Base-by-base conservation (phyloP, 2,329 filamentous ascomycete genomes). In the Metarhizium brunneum region DNA sequence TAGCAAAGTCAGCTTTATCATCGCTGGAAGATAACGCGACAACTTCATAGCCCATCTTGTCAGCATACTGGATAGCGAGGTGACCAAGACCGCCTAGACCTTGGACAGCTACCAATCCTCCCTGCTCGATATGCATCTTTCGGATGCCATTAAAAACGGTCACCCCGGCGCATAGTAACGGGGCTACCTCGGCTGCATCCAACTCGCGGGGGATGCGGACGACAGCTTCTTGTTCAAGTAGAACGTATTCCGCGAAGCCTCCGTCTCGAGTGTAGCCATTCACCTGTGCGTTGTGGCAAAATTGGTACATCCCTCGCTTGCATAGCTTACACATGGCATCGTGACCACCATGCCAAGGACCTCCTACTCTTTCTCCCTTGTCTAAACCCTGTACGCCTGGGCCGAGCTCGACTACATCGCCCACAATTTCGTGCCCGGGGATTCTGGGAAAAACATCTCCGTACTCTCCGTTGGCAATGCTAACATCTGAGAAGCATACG, bases 41-140 rank as follows among this genome's bases (percentile, higher is more conserved):
- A 11, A 87, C 82, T 40, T 80, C 75, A 68, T 77, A 84, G 29
- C 85, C 85, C 80, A 87, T 84, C 73, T 85, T 85, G 43, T 77
- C 72, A 0, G 84, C 84, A 54, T 56, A 62, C 54, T 62, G 60
- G 29, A 62, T 61, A 2, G 57, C 59, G n/a, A 62, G 51, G 54
- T 62, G 60, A 1, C 60, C 60, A 1, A 62, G 53, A 1, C 60
- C 60, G 13, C 87, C 80, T 48, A 88, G 74, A 50, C 84, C 85
- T 47, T 88, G 74, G 60, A 77, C 63, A 25, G 71, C 75, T 29
- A 78, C 71, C 1, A 68, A 69, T 53, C 72, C 69, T 47, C 62
- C 65, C 6, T 67, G 62, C 18, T 59, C 56, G 55, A 64, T 45
- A 8, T 20, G 20, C 20, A 20, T 20, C 45, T 35, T 18, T 42